Conservation (phyloP, 2,329 filamentous ascomycete species). For the Ustulina deusta region DNA sequence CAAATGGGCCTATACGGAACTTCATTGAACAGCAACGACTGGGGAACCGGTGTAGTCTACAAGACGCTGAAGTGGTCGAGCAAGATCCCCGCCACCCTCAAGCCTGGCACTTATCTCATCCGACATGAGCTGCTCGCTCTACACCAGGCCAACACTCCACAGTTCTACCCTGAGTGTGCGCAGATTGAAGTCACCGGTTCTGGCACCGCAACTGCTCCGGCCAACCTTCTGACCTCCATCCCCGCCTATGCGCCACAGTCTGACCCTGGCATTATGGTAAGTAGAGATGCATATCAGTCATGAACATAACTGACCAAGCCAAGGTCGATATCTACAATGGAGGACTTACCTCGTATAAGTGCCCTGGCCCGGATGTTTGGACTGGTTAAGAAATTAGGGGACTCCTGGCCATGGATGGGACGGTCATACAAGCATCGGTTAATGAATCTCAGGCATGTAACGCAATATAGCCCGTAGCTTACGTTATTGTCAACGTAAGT, state of each 20-base stretch:
- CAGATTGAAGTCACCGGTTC: constrained; percentile 64
- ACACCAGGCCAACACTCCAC: constrained; percentile 57
- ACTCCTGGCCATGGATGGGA: neutral
- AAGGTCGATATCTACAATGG: constrained; percentile 62
- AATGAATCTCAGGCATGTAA: neutral
- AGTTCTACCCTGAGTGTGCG: constrained; percentile 69
- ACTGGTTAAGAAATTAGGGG: constrained; percentile 51
- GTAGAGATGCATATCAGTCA: constrained; percentile 28
- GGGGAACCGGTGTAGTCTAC: constrained; percentile 61
- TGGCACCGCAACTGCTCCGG: constrained; percentile 58
- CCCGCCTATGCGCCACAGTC: constrained; percentile 58
- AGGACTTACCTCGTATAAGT: constrained; percentile 59
- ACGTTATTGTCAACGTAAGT: too few relatives aligned
- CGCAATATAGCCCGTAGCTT: neutral
- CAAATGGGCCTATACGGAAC: constrained; percentile 62
- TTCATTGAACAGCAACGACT: constrained; percentile 58
- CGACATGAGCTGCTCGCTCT: constrained; percentile 68
- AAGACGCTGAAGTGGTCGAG: constrained; percentile 62
- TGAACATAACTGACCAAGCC: constrained; percentile 26
- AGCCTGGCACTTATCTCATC: constrained; percentile 67
- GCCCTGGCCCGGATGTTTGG: constrained; percentile 63
- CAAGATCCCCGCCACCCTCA: constrained; percentile 62
- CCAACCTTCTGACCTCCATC: constrained; percentile 58
- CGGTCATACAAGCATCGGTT: neutral
- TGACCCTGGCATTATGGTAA: constrained; percentile 62